Percentiles rank a stretch among this genome's conserved stretches.
phyloP scores from a whole-genome alignment of 1,139 yeast genomes.

The Zygosaccharomyces pseudobailii region DNA sequence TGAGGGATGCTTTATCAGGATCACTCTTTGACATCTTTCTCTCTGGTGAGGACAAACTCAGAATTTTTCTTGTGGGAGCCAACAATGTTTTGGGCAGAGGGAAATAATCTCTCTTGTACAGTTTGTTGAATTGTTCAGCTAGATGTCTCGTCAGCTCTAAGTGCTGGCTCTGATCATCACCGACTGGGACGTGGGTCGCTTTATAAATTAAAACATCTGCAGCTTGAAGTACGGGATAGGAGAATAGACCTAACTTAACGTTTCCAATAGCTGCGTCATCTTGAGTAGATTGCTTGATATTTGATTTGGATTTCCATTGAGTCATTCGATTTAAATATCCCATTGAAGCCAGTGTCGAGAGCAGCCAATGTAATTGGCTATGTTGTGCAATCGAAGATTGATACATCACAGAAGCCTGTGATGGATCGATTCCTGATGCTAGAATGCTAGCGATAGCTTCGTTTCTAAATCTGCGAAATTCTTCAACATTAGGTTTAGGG shows the following conservation, averaged over 20 bases:
- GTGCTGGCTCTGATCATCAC: constrained; percentile 94
- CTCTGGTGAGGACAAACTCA: constrained; percentile 64
- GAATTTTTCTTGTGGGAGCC: constrained; percentile 75
- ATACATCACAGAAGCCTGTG: constrained; percentile 62
- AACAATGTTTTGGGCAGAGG: constrained; percentile 70
- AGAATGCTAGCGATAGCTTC: constrained; percentile 86
- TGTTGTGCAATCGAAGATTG: constrained; percentile 84
- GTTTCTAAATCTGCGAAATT: constrained; percentile 48
- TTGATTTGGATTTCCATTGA: constrained; percentile 86
- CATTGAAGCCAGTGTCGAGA: constrained; percentile 75
- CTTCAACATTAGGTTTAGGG: constrained; percentile 51
- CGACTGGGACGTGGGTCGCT: constrained; percentile 92
- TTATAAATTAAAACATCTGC: constrained; percentile 83
- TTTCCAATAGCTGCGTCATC: constrained; percentile 25
- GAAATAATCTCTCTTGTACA: constrained; percentile 43
- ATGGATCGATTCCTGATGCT: constrained; percentile 78
- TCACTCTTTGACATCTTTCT: constrained; percentile 97
- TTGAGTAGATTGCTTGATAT: constrained; percentile 41
- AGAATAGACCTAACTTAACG: constrained; percentile 70
- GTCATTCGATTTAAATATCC: constrained; percentile 91
- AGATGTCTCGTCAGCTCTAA: constrained; percentile 76
- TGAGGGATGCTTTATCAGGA: constrained; percentile 57
- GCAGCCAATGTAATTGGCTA: constrained; percentile 76
- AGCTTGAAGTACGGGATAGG: constrained; percentile 90
- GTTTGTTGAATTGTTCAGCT: constrained; percentile 64